A percentile compares a stretch with the other conserved stretches of the same genome.
Evolutionary conservation across 305 asterid genomes (phyloP).

Genomic region (Fraxinus sp.): DNA sequence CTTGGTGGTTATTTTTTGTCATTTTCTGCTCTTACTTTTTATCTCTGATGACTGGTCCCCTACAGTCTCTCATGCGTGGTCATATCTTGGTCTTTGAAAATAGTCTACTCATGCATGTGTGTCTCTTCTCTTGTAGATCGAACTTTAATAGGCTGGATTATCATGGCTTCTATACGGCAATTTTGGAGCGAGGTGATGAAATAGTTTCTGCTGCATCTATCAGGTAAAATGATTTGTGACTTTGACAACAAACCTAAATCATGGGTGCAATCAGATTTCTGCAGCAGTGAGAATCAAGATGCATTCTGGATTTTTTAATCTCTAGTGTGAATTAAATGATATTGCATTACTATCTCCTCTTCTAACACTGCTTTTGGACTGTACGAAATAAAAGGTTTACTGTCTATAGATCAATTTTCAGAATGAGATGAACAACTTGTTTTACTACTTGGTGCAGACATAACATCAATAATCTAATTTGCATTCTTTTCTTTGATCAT

Average conservation of each 20-base stretch:
- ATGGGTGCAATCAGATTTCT: not conserved
- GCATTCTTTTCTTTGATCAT: not conserved
- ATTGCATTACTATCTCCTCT: constrained; percentile 11
- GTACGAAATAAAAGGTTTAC: not conserved
- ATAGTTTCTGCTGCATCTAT: constrained; percentile 82
- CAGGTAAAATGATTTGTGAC: constrained; percentile 53
- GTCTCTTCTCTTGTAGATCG: constrained; percentile 54
- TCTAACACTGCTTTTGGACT: not conserved
- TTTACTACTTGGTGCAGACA: constrained; percentile 1
- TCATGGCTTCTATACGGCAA: constrained; percentile 75
- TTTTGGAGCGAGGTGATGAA: constrained; percentile 93
- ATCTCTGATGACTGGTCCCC: not conserved
- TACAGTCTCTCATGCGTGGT: not conserved
- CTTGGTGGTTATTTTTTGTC: not conserved
- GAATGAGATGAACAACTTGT: not conserved
- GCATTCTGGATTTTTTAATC: constrained; percentile 6
- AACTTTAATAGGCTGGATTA: constrained; percentile 81
- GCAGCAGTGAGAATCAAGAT: not conserved
- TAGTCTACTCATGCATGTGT: constrained; percentile 17
- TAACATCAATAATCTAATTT: not conserved
- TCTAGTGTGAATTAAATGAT: not conserved
- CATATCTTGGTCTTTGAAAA: constrained; percentile 12
- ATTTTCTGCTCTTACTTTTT: not conserved
- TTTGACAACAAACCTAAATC: not conserved
- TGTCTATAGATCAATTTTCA: not conserved